Base-by-base conservation (phyloP, 1,139 yeast species). In the Magnusiomyces fungicola region DNA sequence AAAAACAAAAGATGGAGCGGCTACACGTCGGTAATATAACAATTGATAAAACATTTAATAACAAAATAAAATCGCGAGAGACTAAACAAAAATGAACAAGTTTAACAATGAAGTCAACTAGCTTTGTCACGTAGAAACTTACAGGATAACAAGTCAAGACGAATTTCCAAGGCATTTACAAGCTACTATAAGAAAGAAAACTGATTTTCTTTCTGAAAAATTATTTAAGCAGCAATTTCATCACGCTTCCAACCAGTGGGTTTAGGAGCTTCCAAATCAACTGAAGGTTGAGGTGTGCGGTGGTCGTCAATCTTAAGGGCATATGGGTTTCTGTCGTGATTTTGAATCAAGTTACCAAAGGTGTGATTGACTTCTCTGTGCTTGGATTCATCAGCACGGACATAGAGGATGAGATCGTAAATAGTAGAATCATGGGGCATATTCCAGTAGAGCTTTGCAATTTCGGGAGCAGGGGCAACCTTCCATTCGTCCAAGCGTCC, bases 331-430 rank as follows among this genome's bases (percentile, higher is more conserved):
- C 88, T 74, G 62, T 83, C 88, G 1, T 45, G 50, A 42, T 62
- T 65, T 51, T 71, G 72, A 46, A 75, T 64, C 59, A 83, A 72
- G 58, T 83, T 83, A 24, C 88, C 90, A 60, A 83, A 74, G 0
- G 89, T 82, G 63, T 82, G 89, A 66, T 82, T 82, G 45, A 82
- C 88, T 61, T 83, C 89, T 62, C 89, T 73, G 62, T 82, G 89
- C 62, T 82, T 82, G 40, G 87, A 81, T 63, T 82, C 89, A 59
- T 82, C 89, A 6, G 79, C 79, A 43, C 79, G 69, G 34, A 82
- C 71, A 58, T 79, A 75, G 55, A 74, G 70, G 41, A 83, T 69
- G 61, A 83, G 71, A 56, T 83, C 89, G 54, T 72, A 72, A 65
- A 83, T 76, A 3, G 79, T 69, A 9, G 84, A 74, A 22, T 78